Conservation (phyloP, 2,329 filamentous ascomycete genomes). For the Hymenoscyphus repandus region DNA sequence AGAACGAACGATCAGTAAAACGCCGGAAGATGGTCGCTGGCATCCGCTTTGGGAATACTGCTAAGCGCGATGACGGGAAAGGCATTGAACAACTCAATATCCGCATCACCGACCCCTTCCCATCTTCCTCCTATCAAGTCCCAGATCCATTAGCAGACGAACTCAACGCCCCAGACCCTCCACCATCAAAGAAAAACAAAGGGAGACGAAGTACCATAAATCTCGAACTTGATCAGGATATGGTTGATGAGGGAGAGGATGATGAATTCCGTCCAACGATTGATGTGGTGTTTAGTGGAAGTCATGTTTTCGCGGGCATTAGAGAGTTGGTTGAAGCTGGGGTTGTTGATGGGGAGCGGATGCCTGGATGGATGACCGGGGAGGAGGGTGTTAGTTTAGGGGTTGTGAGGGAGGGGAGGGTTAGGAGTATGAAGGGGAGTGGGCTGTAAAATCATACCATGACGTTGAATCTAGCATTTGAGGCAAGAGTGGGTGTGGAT, state of each 20-base stretch:
- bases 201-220: slow-evolving; percentile 26
- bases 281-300: slow-evolving; percentile 65
- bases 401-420: slow-evolving; percentile 60
- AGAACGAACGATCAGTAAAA: slow-evolving; percentile 43
- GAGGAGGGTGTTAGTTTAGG: slow-evolving; percentile 76
- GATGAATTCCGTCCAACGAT: slow-evolving; percentile 51
- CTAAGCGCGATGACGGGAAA: slow-evolving; percentile 48
- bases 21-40: slow-evolving; percentile 56
- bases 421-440: slow-evolving; percentile 32
- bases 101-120: slow-evolving; percentile 53
- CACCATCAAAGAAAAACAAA: slow-evolving; percentile 17
- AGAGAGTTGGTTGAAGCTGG: slow-evolving; percentile 73
- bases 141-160: slow-evolving; percentile 22
- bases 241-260: slow-evolving; percentile 28
- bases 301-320: slow-evolving; percentile 76
- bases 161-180: slow-evolving; percentile 20
- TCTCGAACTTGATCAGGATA: slow-evolving; percentile 21
- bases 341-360: slow-evolving; percentile 66
- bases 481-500: no score
- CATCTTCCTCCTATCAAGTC: slow-evolving; percentile 27
- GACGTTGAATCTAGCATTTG: no score
- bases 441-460: background rate
- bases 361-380: slow-evolving; percentile 90
- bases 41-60: slow-evolving; percentile 65
- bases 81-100: slow-evolving; percentile 59